Evolutionary conservation across 176 grass and related monocot genomes (phyloP).

Genomic region (Stipa capillata): DNA sequence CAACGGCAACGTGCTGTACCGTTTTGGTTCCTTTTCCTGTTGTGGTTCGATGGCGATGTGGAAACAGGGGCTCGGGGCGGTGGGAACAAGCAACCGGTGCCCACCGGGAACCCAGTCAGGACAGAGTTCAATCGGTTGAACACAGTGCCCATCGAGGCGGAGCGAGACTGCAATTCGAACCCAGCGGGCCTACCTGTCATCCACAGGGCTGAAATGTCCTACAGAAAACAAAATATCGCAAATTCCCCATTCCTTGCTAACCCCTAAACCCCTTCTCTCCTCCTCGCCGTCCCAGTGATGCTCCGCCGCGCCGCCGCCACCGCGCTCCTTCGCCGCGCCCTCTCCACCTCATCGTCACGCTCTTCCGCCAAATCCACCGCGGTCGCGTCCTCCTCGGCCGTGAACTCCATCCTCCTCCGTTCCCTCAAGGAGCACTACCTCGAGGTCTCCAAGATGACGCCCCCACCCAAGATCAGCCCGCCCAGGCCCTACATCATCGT

Average conservation of each 20-base stretch:
- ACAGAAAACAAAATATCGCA: background rate
- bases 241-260: background rate
- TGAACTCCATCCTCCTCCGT: slow-evolving; percentile 78
- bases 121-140: too few species aligned
- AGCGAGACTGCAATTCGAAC: too few species aligned
- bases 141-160: too few species aligned
- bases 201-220: background rate
- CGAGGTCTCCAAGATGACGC: slow-evolving; percentile 80
- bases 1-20: too few species aligned
- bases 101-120: too few species aligned
- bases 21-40: too few species aligned
- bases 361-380: background rate
- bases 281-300: slow-evolving; percentile 20
- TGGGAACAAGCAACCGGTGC: too few species aligned
- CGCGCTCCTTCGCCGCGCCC: background rate
- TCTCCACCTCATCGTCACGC: slow-evolving; percentile 5
- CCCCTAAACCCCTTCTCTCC: background rate
- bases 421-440: slow-evolving; percentile 92
- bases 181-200: background rate
- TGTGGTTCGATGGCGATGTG: too few species aligned
- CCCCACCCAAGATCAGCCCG: slow-evolving; percentile 71
- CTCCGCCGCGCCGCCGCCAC: slow-evolving; percentile 38
- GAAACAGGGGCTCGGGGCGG: too few species aligned
- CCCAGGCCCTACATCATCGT: slow-evolving; percentile 69
- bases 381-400: slow-evolving; percentile 28